Evolutionary conservation across 176 grass and related monocot species (phyloP), one percentile per base, ranked within the genome.

Genomic region (Secale cereale): DNA sequence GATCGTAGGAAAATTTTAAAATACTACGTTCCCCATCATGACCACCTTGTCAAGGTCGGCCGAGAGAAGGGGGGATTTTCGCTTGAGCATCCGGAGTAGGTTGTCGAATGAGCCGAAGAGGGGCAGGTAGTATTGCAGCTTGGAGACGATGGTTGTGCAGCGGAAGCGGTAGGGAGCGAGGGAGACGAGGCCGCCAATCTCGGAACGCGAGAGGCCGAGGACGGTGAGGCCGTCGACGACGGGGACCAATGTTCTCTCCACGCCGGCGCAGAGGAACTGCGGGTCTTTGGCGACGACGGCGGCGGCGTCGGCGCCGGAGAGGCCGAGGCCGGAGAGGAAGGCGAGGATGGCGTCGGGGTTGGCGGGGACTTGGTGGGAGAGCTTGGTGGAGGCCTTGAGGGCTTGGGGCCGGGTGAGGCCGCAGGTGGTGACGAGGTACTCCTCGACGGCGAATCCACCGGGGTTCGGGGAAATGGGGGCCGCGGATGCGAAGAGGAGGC

Each of bases 271-370:
- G 37, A 92, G 62, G 17, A 81, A 10, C 6, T 0, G 1, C 16
- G 90, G 82, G 29, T 69, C 27, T 25, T 30, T 27, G 8, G 40
- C 26, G 31, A 88, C 36, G 27, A 73, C 23, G 22, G n/a, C 70
- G 23, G 48, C 77, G 74, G 79, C 23, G 72, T 61, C 45, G 50
- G 43, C 22, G 31, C 59, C 2, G 50, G 65, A 31, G 15, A 92
- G 70, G 16, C 86, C 90, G 72, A 86, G 79, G 45, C 30, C 59
- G 10, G 67, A 20, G 56, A 88, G 29, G 65, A 92, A 88, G 61
- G 61, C 46, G 63, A 86, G 78, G 71, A 86, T 78, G 10, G 86
- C 65, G n/a, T 92, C 83, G 11, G 82, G 71, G 1, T 92, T 85
- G 39, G 81, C 15, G 6, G 75, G 15, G 83, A 88, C 57, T 73